Percentiles rank a stretch among this genome's conserved stretches.
Evolutionary conservation across 1,284 basidiomycete genomes (phyloP).

Genomic region (Ceratobasidium sp.): DNA sequence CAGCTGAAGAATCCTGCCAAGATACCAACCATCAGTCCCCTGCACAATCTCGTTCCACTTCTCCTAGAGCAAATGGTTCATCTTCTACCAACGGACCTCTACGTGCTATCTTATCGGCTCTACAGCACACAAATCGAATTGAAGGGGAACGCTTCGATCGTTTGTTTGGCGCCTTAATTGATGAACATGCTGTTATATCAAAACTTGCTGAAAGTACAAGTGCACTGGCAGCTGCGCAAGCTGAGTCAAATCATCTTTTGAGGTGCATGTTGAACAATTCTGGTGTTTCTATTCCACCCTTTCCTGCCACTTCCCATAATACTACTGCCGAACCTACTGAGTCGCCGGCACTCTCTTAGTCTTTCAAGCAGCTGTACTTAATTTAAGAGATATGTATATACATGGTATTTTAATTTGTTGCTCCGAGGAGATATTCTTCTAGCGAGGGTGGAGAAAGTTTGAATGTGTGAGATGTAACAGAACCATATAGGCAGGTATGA

Average conservation of each 20-base stretch:
- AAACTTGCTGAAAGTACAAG: not conserved
- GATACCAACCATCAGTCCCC: too few relatives aligned
- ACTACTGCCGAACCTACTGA: not conserved
- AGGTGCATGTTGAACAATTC: not conserved
- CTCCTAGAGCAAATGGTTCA: not conserved
- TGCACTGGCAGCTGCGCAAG: too few relatives aligned
- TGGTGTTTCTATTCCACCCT: not conserved
- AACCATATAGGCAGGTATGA: conserved; percentile 26
- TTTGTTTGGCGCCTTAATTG: not conserved
- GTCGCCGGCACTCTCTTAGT: not conserved
- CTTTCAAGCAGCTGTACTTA: not conserved
- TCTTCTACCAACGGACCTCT: not conserved
- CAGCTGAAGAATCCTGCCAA: not conserved
- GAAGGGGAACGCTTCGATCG: conserved; percentile 1
- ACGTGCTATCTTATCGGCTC: not conserved
- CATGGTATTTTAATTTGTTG: not conserved
- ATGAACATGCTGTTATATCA: not conserved
- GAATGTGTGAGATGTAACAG: not conserved
- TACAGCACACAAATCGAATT: not conserved
- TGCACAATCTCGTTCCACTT: too few relatives aligned
- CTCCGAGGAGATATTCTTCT: conserved; percentile 10
- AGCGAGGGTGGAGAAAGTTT: not conserved
- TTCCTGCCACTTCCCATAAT: not conserved
- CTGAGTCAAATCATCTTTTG: not conserved
- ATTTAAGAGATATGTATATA: conserved; percentile 15